These are phyloP conservation scores for Glycine latifolia DNA, from an alignment of 306 rosid species.

Conservation along the genomic window DNA sequence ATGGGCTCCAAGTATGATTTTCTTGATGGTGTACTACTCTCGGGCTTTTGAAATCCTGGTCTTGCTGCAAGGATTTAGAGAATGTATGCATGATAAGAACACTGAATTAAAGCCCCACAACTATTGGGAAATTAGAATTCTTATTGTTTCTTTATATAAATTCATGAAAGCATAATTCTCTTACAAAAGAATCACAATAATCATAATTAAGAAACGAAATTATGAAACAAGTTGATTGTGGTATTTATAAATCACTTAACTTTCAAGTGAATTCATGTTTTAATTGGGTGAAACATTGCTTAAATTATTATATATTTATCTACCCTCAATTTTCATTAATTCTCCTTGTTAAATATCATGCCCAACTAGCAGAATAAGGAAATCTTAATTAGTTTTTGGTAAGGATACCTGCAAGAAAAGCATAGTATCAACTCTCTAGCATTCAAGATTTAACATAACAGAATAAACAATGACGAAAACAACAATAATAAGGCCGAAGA, in stretches of 20 bases:
- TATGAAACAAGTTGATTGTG: not conserved
- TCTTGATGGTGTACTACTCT: constrained; percentile 58
- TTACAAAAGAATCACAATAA: constrained; percentile 8
- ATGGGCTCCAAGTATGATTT: constrained; percentile 73
- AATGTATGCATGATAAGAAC: constrained; percentile 30
- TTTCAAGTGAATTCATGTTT: not conserved
- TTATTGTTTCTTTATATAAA: not conserved
- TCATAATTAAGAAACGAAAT: not conserved
- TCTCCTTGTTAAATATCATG: too few species aligned
- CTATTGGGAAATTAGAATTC: constrained; percentile 13
- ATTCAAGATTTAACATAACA: constrained; percentile 20
- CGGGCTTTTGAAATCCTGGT: constrained; percentile 84
- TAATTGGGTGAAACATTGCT: constrained; percentile 20
- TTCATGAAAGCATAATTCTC: constrained; percentile 26
- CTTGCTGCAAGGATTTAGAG: constrained; percentile 61
- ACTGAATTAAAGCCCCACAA: constrained; percentile 20
- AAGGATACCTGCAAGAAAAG: too few species aligned
- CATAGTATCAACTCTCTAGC: not conserved
- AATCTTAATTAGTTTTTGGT: too few species aligned
- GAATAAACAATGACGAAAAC: not conserved
- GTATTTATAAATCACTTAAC: constrained; percentile 6
- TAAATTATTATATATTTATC: not conserved
- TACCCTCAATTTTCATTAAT: not conserved
- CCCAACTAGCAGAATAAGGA: too few species aligned
- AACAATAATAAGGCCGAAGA: not conserved